These are phyloP conservation scores for Chondrus crispus DNA, from an alignment of 23 red algal genomes.

Conservation along the genomic window DNA sequence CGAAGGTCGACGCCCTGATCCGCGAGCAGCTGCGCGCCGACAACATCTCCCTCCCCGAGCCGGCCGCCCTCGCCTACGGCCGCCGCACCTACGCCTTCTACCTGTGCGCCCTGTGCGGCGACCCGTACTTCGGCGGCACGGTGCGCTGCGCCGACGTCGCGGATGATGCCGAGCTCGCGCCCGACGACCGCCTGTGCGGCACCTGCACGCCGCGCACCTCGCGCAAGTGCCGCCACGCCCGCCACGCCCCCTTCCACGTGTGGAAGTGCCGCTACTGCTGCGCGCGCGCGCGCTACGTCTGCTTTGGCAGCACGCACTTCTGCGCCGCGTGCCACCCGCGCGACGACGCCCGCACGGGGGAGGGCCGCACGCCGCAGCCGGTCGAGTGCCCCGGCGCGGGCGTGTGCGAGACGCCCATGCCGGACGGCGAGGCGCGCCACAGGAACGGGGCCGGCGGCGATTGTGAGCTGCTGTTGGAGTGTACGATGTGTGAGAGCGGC, in stretches of 20 bases:
- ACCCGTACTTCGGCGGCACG: conserved; percentile 68
- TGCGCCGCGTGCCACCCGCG: conserved; percentile 59
- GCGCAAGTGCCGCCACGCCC: conserved; percentile 13
- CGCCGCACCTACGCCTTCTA: conserved; percentile 51
- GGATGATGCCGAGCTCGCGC: not conserved
- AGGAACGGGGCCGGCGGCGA: conserved; percentile 4
- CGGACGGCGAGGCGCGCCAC: not conserved
- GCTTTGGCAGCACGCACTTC: conserved; percentile 55
- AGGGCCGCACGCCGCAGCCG: not conserved
- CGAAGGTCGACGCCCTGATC: conserved; percentile 32
- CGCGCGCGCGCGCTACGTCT: conserved; percentile 7
- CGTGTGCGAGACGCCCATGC: not conserved
- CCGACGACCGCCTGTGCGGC: conserved; percentile 48
- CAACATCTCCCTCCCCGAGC: not conserved
- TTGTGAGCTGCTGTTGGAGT: conserved; percentile 56
- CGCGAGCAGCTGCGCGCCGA: conserved; percentile 30
- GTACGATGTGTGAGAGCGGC: conserved; percentile 19
- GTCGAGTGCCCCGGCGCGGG: conserved; percentile 12
- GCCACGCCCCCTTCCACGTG: conserved; percentile 22
- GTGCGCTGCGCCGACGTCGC: conserved; percentile 25
- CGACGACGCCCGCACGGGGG: not conserved
- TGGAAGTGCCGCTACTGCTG: conserved; percentile 84
- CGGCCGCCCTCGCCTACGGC: not conserved
- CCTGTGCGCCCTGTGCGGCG: conserved; percentile 48
- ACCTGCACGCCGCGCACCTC: conserved; percentile 19